Evolutionary conservation across 768 basidiomycete genomes (phyloP).

Genomic region (Pholiota microspora): DNA sequence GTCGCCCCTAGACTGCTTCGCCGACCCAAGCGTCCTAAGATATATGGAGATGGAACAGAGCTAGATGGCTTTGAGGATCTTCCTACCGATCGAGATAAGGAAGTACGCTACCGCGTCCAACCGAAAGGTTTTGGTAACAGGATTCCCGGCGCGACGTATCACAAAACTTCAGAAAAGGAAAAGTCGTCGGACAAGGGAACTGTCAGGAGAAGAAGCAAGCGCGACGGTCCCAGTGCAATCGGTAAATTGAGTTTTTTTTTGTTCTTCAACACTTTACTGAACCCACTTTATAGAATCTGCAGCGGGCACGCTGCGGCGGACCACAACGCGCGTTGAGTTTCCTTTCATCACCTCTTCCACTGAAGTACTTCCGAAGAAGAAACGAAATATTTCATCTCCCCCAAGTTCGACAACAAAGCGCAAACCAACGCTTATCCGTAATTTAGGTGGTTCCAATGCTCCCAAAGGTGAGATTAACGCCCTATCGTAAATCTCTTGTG

Average conservation of each 20-base stretch:
- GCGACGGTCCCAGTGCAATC: constrained; percentile 39
- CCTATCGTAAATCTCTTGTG: too few relatives aligned
- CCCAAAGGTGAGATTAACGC: constrained; percentile 63
- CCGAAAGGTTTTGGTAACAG: constrained; percentile 69
- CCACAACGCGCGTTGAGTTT: constrained; percentile 53
- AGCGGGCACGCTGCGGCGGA: constrained; percentile 56
- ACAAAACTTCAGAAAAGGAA: constrained; percentile 27
- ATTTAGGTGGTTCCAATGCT: constrained; percentile 63
- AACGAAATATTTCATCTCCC: constrained; percentile 47
- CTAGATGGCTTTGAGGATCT: constrained; percentile 87
- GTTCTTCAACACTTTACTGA: constrained; percentile 10
- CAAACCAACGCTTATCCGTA: constrained; percentile 87
- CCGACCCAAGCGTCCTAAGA: constrained; percentile 72
- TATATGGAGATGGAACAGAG: constrained; percentile 88
- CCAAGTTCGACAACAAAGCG: constrained; percentile 44
- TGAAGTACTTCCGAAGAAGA: constrained; percentile 48
- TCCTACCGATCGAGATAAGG: constrained; percentile 81
- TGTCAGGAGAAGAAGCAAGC: constrained; percentile 53
- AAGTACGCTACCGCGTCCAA: constrained; percentile 70
- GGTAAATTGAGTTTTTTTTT: constrained; percentile 35
- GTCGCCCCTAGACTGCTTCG: constrained; percentile 69
- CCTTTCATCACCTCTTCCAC: constrained; percentile 33
- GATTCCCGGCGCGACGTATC: constrained; percentile 51
- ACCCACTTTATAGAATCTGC: constrained; percentile 18
- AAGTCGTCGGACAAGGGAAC: constrained; percentile 50